phyloP scores from a whole-genome alignment of 208 protist genomes.

The Novymonas esmeraldas region DNA sequence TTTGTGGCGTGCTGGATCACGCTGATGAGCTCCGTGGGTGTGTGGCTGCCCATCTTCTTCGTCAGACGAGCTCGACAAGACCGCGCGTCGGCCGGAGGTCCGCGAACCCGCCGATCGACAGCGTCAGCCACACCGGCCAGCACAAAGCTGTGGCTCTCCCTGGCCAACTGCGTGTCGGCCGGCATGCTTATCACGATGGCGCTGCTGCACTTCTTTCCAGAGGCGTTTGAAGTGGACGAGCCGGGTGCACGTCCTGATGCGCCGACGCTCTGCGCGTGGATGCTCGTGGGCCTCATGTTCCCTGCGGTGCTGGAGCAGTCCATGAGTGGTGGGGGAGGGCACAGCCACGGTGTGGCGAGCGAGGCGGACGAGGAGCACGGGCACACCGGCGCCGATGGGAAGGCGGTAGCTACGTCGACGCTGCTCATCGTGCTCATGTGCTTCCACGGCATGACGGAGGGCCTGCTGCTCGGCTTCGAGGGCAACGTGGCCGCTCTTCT shows the following conservation, averaged over 20 bases:
- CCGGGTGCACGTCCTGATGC: background rate
- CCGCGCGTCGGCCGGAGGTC: background rate
- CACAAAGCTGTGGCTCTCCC: conserved; percentile 36
- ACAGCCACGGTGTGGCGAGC: conserved; percentile 27
- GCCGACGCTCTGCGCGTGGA: conserved; percentile 28
- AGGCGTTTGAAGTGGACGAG: conserved; percentile 28
- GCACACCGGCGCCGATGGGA: conserved; percentile 7
- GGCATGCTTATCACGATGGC: conserved; percentile 74
- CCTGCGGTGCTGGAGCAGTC: conserved; percentile 52
- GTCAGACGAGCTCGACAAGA: conserved; percentile 21
- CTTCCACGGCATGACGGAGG: conserved; percentile 70
- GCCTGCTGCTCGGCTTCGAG: conserved; percentile 65
- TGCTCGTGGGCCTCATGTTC: conserved; percentile 66
- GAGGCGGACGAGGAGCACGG: conserved; percentile 6
- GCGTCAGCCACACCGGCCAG: background rate
- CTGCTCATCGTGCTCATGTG: conserved; percentile 70
- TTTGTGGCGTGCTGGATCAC: conserved; percentile 41
- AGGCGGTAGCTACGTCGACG: conserved; percentile 19
- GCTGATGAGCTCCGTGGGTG: conserved; percentile 47
- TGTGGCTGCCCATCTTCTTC: conserved; percentile 52
- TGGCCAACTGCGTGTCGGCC: conserved; percentile 67
- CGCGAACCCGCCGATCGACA: conserved; percentile 5
- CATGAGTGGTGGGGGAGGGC: conserved; percentile 18
- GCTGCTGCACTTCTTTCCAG: conserved; percentile 59
- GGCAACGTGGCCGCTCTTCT: conserved; percentile 31